phyloP scores from a whole-genome alignment of 768 basidiomycete genomes.

The Kwoniella botswanensis region DNA sequence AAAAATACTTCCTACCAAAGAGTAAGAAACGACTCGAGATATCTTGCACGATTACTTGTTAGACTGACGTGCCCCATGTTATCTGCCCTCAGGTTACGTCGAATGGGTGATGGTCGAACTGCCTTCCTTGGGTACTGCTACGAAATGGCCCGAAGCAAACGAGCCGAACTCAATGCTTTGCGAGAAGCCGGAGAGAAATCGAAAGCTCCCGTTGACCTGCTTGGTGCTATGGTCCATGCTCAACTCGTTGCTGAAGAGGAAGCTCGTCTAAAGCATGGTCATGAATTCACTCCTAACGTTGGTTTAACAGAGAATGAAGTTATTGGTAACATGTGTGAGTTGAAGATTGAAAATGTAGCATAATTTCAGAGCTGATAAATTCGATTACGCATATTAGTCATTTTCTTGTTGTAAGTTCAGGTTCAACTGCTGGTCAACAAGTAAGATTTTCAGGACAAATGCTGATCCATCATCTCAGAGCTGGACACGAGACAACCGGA shows the following conservation, averaged over 20 bases:
- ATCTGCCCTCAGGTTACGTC: constrained; percentile 1
- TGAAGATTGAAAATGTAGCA: not conserved
- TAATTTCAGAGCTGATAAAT: too few species aligned
- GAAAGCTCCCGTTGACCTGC: constrained; percentile 33
- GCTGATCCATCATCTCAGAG: constrained; percentile 19
- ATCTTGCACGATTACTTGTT: not conserved
- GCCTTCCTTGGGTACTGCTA: constrained; percentile 31
- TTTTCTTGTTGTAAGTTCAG: constrained; percentile 15
- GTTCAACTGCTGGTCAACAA: not conserved
- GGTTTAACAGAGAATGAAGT: constrained; percentile 46
- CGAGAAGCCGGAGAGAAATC: constrained; percentile 19
- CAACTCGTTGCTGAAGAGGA: constrained; percentile 38
- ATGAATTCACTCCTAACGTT: constrained; percentile 6
- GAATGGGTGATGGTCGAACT: constrained; percentile 27
- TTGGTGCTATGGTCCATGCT: constrained; percentile 36
- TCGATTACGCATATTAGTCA: not conserved
- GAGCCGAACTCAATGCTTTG: constrained; percentile 6
- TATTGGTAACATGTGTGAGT: constrained; percentile 42
- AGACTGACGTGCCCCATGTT: not conserved
- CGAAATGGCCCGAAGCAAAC: constrained; percentile 21
- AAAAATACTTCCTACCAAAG: constrained; percentile 6
- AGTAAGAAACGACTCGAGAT: not conserved
- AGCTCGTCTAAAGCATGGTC: constrained; percentile 15
- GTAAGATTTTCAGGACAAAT: not conserved
- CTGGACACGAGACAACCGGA: constrained; percentile 53